Evolutionary conservation across 768 basidiomycete genomes (phyloP), one percentile per base, ranked within the genome.

Genomic region (Boletellus emodensis): DNA sequence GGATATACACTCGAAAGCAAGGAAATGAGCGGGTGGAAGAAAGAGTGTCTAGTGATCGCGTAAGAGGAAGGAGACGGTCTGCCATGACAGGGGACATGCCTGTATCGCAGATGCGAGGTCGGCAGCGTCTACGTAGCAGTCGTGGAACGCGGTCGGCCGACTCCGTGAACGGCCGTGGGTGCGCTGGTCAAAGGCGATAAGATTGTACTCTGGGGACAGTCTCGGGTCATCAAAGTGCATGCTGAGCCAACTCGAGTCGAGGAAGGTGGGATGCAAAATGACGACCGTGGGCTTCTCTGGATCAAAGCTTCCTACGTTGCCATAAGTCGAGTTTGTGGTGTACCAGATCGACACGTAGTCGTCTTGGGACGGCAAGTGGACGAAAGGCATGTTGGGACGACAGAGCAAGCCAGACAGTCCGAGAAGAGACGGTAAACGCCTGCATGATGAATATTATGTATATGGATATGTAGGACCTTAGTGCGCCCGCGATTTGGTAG

Each of bases 91-190:
- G 49, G 20, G 44, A 71, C 79, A 39, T 53, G 83, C 86, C 67
- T 81, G 78, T 56, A 79, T 78, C 45, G 79, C 82, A 14, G 78
- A 73, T 4, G 85, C 88, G 34, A 90, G 59, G 71, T 90, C 88
- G 33, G 87, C 89, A 2, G 87, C 85, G 37, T 87, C 81, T 7
- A 89, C 86, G 81, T 86, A 91, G 51, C 75, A 78, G 66, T 91
- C 88, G 59, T 84, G 82, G 40, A 72, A 70, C 8, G 76, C 78
- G 43, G 69, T 80, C 4, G 76, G 78, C 46, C 80, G 74, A 53
- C 71, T 76, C 3, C 66, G 64, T 3, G 84, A 85, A 63, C 72
- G 75, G 13, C 88, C 88, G 24, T 74, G 73, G 10, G 77, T 74
- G 11, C 89, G 81, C 59, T 80, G 78, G 64, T 90, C 88, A 62